Evolutionary conservation across 73 alveolate species (phyloP), one percentile per base, ranked within the genome.

Genomic region (Symbiodinium pilosum): DNA sequence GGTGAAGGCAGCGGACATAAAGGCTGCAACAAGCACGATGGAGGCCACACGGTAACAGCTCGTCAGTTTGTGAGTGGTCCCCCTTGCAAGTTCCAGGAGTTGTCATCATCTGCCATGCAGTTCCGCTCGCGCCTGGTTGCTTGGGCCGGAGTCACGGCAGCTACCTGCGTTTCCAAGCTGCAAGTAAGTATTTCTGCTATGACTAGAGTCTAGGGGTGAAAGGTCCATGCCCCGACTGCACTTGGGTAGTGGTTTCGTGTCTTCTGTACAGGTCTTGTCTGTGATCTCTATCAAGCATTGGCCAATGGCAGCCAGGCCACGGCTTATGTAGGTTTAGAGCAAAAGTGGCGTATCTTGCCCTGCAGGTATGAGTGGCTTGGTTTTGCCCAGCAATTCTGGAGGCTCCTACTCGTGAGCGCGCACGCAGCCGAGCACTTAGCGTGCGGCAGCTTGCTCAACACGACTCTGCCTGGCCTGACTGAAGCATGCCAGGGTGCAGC

Each of bases 401-500:
- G 81, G 41, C 81, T 64, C 38, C 38, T 64, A 26, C 30, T 64
- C 39, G 81, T 64, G 81, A 64, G 81, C 81, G 9, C 81, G 34
- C 81, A 64, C 12, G 30, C 30, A 24, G 81, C 81, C 81, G 38
- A 38, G 18, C 38, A 18, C 81, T 64, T 28, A 64, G 39, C 3
- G 32, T 14, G 59, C 59, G 14, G 21, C 59, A 14, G 14, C 59
- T n/a, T n/a, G n/a, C n/a, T n/a, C n/a, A n/a, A n/a, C n/a, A n/a
- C n/a, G n/a, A n/a, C n/a, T n/a, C n/a, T n/a, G n/a, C n/a, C n/a
- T n/a, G n/a, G n/a, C n/a, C n/a, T n/a, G n/a, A n/a, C n/a, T n/a
- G n/a, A n/a, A n/a, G n/a, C n/a, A n/a, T n/a, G n/a, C n/a, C n/a
- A 91, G 97, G 97, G 59, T 18, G 97, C 97, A 43, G 97, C 97